Evolutionary conservation across 306 rosid species (phyloP).

Genomic region (Spatholobus suberectus): DNA sequence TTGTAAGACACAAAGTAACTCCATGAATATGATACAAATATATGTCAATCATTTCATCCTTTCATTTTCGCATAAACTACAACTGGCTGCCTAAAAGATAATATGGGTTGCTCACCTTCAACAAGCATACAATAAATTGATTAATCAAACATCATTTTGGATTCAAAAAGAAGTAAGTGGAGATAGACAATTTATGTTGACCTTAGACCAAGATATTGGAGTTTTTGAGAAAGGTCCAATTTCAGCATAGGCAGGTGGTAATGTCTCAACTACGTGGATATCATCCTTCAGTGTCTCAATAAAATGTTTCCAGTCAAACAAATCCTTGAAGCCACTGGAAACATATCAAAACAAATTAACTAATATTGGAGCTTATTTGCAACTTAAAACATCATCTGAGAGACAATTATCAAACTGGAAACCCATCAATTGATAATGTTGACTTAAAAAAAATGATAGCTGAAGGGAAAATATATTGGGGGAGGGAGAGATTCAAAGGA

Average conservation of each 20-base stretch:
- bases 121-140: neutral
- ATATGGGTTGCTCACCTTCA: neutral
- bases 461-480: neutral
- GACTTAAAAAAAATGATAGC: neutral
- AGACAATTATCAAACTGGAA: neutral
- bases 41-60: neutral
- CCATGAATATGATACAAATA: neutral
- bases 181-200: neutral
- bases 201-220: slow-evolving; percentile 22
- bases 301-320: slow-evolving; percentile 83
- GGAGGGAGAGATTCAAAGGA: neutral
- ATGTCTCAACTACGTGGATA: slow-evolving; percentile 71
- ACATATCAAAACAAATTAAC: slow-evolving; percentile 36
- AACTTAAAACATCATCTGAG: neutral
- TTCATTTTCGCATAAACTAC: neutral
- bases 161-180: neutral
- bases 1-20: neutral
- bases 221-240: slow-evolving; percentile 58
- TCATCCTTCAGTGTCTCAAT: slow-evolving; percentile 72
- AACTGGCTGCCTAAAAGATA: neutral
- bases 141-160: neutral
- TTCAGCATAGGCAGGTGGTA: slow-evolving; percentile 70
- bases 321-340: slow-evolving; percentile 84
- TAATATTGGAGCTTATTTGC: neutral
- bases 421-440: neutral